Percentiles rank a stretch among this genome's conserved stretches.
phyloP scores from a whole-genome alignment of 768 basidiomycete species.

The Scleroderma citrinum region DNA sequence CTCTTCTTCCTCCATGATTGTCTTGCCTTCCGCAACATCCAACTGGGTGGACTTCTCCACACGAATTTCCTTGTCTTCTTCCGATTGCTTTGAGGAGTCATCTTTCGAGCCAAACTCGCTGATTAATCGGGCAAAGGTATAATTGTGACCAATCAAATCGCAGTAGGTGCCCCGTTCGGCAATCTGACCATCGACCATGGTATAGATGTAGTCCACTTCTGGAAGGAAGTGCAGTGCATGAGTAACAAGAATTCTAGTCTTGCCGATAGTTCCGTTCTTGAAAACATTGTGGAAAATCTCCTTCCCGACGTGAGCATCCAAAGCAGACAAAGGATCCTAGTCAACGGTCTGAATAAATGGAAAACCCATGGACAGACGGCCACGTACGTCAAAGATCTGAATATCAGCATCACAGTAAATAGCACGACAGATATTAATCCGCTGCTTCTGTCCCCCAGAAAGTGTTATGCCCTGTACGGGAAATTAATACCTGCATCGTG shows the following conservation, averaged over 20 bases:
- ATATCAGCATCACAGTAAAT: slow-evolving; percentile 85
- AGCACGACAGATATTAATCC: slow-evolving; percentile 79
- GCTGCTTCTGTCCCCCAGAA: slow-evolving; percentile 77
- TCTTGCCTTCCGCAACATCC: slow-evolving; percentile 37
- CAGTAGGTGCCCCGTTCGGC: slow-evolving; percentile 75
- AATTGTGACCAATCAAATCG: slow-evolving; percentile 58
- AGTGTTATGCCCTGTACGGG: slow-evolving; percentile 64
- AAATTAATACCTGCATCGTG: neutral
- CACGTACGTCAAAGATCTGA: slow-evolving; percentile 67
- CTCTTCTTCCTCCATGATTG: slow-evolving; percentile 78
- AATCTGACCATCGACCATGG: slow-evolving; percentile 70
- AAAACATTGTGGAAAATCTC: slow-evolving; percentile 83
- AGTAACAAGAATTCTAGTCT: slow-evolving; percentile 86
- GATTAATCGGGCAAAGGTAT: slow-evolving; percentile 70
- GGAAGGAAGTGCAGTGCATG: slow-evolving; percentile 90
- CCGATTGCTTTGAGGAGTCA: slow-evolving; percentile 35
- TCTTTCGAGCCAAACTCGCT: slow-evolving; percentile 70
- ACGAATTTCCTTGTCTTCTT: slow-evolving; percentile 26
- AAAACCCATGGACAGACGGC: neutral
- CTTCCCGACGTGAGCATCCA: slow-evolving; percentile 91
- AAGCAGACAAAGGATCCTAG: slow-evolving; percentile 79
- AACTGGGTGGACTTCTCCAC: slow-evolving; percentile 32
- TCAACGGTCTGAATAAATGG: neutral
- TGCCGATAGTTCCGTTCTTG: slow-evolving; percentile 50
- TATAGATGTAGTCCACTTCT: slow-evolving; percentile 80